Percentiles rank a stretch among this genome's conserved stretches.
These are phyloP conservation scores for Craterostigma plantagineum DNA, from an alignment of 257 asterid species.

Conservation along the genomic window DNA sequence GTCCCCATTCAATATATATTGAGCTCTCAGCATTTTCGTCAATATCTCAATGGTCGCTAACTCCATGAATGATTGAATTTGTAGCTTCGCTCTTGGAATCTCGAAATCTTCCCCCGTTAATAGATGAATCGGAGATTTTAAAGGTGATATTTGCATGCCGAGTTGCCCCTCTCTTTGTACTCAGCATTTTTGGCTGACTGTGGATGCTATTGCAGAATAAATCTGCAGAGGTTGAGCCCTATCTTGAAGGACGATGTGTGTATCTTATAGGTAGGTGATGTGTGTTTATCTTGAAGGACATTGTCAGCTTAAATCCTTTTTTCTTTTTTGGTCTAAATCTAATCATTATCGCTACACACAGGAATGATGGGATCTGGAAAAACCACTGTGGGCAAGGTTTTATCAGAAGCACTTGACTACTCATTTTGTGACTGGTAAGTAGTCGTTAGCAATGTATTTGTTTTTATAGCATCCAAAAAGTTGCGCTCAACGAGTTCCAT, in stretches of 20 bases:
- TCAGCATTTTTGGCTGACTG: too few species aligned
- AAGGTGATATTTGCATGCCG: constrained; percentile 27
- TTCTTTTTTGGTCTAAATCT: neutral
- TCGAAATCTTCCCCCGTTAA: constrained; percentile 17
- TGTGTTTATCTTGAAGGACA: neutral
- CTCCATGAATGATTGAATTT: constrained; percentile 6
- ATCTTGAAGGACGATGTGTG: constrained; percentile 56
- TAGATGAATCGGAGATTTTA: constrained; percentile 32
- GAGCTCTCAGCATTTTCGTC: neutral
- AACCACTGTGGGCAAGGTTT: constrained; percentile 78
- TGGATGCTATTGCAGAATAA: constrained; percentile 38
- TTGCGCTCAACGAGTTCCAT: neutral
- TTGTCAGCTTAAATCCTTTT: neutral
- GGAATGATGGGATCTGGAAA: constrained; percentile 99
- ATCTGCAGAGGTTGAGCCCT: constrained; percentile 47
- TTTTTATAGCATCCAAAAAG: neutral
- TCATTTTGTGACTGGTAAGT: constrained; percentile 86
- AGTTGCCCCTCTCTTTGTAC: constrained; percentile 11
- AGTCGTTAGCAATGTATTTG: constrained; percentile 11
- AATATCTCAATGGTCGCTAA: constrained; percentile 4
- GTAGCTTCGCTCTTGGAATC: constrained; percentile 44
- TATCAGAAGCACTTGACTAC: constrained; percentile 68
- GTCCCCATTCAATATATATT: neutral
- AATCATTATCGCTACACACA: constrained; percentile 10
- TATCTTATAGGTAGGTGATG: constrained; percentile 72